Evolutionary conservation across 345 rosid species (phyloP).

Genomic region (Aegle marmelos): DNA sequence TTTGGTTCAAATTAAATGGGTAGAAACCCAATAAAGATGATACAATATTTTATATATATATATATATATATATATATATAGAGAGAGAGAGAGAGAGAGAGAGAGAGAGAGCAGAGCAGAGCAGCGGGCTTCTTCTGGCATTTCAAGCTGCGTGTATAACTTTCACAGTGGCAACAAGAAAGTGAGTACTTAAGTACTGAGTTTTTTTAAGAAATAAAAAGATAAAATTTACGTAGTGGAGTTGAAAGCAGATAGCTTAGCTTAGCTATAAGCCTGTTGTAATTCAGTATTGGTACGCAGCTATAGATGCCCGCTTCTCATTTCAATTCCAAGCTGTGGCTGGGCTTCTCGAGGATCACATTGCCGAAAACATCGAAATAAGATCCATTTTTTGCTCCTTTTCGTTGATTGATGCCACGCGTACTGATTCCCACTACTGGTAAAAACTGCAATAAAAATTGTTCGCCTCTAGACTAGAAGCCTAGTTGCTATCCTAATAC

Average conservation of each 20-base stretch:
- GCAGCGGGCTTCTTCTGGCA: background rate
- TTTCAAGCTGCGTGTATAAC: background rate
- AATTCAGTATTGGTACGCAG: background rate
- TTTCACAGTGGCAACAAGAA: background rate
- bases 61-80: too few species aligned
- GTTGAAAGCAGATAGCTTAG: background rate
- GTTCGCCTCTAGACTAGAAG: background rate
- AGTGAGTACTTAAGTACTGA: background rate
- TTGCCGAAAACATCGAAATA: background rate
- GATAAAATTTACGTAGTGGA: background rate
- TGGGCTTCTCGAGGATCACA: background rate
- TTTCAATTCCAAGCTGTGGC: background rate
- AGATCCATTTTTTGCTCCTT: background rate
- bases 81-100: background rate
- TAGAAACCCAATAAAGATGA: conserved; percentile 21
- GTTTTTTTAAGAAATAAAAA: background rate
- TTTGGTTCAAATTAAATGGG: background rate
- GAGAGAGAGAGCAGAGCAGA: background rate
- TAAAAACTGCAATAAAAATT: background rate
- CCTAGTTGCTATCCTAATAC: background rate
- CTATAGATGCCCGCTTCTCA: background rate
- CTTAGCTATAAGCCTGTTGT: conserved; percentile 1
- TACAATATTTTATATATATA: background rate
- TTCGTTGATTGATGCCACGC: background rate
- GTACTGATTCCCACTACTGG: background rate